Evolutionary conservation across 805 yeast species (phyloP).

Genomic region (Lipomyces sp.): DNA sequence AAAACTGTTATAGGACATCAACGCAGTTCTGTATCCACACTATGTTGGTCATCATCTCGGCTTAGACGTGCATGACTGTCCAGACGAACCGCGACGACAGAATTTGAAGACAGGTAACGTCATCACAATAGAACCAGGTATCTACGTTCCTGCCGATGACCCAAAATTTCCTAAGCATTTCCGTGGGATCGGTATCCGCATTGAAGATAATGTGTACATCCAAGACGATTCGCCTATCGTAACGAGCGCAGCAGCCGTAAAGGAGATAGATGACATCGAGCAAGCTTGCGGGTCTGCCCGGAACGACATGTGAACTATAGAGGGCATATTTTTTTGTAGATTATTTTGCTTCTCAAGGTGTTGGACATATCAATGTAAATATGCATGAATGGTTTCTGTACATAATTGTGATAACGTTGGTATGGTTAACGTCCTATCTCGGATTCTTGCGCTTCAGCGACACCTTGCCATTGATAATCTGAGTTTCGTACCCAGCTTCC

Average conservation of each 20-base stretch:
- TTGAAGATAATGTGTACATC: constrained; percentile 90
- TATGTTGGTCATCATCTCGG: constrained; percentile 96
- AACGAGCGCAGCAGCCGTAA: constrained; percentile 81
- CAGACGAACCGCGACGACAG: constrained; percentile 61
- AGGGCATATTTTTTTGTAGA: neutral
- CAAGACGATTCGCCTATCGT: constrained; percentile 60
- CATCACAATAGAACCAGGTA: constrained; percentile 93
- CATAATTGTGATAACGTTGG: neutral
- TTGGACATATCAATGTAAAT: neutral
- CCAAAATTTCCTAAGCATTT: constrained; percentile 73
- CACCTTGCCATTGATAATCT: constrained; percentile 73
- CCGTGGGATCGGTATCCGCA: constrained; percentile 89
- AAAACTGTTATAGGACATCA: constrained; percentile 15
- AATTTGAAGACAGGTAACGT: constrained; percentile 73
- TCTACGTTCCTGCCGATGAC: constrained; percentile 78
- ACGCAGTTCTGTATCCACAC: constrained; percentile 74
- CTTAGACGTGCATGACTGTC: constrained; percentile 75
- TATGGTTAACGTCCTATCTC: neutral
- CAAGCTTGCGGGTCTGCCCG: constrained; percentile 61
- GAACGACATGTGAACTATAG: constrained; percentile 8
- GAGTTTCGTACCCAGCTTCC: constrained; percentile 57
- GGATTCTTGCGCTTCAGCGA: constrained; percentile 49
- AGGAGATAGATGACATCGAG: constrained; percentile 84
- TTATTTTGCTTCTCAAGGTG: neutral
- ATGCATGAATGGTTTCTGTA: neutral